Base-by-base conservation (phyloP, 148 eudicot species). In the Chenopodium berlandieri region DNA sequence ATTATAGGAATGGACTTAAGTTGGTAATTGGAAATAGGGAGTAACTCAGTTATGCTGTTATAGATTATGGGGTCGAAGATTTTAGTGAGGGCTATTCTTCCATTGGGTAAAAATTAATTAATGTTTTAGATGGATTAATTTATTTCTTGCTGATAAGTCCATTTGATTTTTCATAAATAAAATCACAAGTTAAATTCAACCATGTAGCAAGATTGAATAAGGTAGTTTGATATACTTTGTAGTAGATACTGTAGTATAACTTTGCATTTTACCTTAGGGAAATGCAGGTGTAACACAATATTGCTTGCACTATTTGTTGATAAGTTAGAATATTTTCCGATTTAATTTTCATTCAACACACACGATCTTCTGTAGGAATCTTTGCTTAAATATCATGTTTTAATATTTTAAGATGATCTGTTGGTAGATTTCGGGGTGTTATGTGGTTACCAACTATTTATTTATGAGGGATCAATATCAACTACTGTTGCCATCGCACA, bases 81-180 rank as follows among this genome's bases (percentile, higher is more conserved):
- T 75, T 64, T 67, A 78, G 67, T 64, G 76, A 65, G 68, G 74
- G 74, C 66, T 12, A 19, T 22, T 64, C 14, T n/a, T 64, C 68
- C 12, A 23, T 64, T 64, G 27, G 68, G 12, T 64, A 13, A 5
- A 17, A 16, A 1, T 17, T 17, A 17, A 56, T 56, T 34, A 34
- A 34, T 34, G 62, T 14, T 12, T 13, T 56, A 16, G 62, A 56
- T 56, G 62, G 62, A 19, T 56, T 22, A 56, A 16, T 64, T 23
- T 64, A 64, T 22, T 22, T 64, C 68, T 22, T 25, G 30, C 25
- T 64, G 30, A 23, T 1, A n/a, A 10, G 12, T 64, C 68, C 68
- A 5, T 64, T 22, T 64, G 32, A 48, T 10, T 48, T 48, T n/a
- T 30, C 13, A n/a, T 64, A 14, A n/a, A 64, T 64, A 64, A 25